Evolutionary conservation across 2,329 filamentous ascomycete genomes (phyloP), one percentile per base, ranked within the genome.

Genomic region (Lecanicillium sp.): DNA sequence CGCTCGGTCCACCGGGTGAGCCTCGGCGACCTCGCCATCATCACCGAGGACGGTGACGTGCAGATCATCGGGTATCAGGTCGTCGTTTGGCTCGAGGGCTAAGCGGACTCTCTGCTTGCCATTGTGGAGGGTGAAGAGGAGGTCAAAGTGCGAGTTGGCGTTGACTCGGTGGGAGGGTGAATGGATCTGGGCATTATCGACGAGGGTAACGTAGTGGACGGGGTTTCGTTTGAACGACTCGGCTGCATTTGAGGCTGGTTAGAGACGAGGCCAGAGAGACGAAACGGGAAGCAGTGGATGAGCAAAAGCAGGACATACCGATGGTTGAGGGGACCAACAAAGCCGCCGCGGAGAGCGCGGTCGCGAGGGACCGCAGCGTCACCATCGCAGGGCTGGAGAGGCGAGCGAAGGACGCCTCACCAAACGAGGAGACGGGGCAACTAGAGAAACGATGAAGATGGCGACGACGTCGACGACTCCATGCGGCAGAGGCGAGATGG

Each of bases 31-130:
- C 35, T 72, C 69, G 37, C 92, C 92, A 58, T 95, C 80, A 10
- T 71, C 57, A 39, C 72, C 79, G 30, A 95, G 60, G 55, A 87
- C 82, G 29, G 81, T 76, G 34, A 98, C 69, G 36, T 74, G 76
- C 8, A 89, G 84, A 50, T 83, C 80, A 13, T 87, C 74, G 39
- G 82, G 76, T 33, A 98, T 70, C 42, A 97, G 80, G 61, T 97
- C 87, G 65, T 94, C 79, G 58, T 97, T 97, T 4, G 92, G 92
- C 57, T 92, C 81, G 35, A 98, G 73, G 40, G 77, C 74, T 37
- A 98, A 73, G 48, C 87, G 86, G 52, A 97, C 70, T 49, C 79
- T 75, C 46, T 88, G 74, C 44, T 73, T 66, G 38, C 74, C 71
- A 44, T 76, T 67, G 53, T 84, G 79, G 27, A 95, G 66, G 41